These are phyloP conservation scores for Aspergillus affinis DNA, from an alignment of 495 filamentous ascomycete genomes.

Conservation along the genomic window DNA sequence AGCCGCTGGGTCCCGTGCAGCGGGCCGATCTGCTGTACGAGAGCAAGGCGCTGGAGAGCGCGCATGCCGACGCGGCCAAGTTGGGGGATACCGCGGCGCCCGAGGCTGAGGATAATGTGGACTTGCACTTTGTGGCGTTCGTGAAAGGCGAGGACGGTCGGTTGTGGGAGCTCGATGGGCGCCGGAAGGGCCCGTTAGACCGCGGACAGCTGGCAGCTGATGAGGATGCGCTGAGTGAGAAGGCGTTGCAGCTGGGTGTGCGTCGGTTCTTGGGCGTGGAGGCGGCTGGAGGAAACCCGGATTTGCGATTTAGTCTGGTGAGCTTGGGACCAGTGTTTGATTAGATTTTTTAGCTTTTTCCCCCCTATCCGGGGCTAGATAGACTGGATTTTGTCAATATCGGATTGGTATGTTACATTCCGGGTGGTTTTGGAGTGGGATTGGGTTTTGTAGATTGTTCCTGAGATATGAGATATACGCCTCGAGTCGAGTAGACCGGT, in stretches of 20 bases:
- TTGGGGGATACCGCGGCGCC: conserved; percentile 74
- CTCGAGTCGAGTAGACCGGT: not conserved
- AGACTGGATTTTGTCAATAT: not conserved
- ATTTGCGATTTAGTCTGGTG: conserved; percentile 75
- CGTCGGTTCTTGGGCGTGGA: conserved; percentile 64
- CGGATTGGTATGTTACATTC: not conserved
- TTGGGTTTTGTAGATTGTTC: not conserved
- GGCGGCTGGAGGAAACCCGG: conserved; percentile 52
- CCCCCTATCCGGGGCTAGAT: not conserved
- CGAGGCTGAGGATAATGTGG: conserved; percentile 62
- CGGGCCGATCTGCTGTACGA: conserved; percentile 73
- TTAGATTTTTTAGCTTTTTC: conserved; percentile 24
- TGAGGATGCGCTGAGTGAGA: conserved; percentile 70
- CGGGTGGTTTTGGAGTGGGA: not conserved
- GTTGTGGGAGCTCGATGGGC: conserved; percentile 85
- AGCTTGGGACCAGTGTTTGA: conserved; percentile 67
- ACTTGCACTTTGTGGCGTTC: conserved; percentile 84
- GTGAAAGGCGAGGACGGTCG: conserved; percentile 68
- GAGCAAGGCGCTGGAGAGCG: conserved; percentile 65
- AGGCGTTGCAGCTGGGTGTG: conserved; percentile 60
- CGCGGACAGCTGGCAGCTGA: conserved; percentile 51
- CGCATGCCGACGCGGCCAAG: conserved; percentile 68
- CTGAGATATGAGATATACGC: not conserved
- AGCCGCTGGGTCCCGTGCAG: conserved; percentile 45
- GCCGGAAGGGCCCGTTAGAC: conserved; percentile 67